Base-by-base conservation (phyloP, 2,329 filamentous ascomycete species). In the Phaeosphaeriaceae sp. region DNA sequence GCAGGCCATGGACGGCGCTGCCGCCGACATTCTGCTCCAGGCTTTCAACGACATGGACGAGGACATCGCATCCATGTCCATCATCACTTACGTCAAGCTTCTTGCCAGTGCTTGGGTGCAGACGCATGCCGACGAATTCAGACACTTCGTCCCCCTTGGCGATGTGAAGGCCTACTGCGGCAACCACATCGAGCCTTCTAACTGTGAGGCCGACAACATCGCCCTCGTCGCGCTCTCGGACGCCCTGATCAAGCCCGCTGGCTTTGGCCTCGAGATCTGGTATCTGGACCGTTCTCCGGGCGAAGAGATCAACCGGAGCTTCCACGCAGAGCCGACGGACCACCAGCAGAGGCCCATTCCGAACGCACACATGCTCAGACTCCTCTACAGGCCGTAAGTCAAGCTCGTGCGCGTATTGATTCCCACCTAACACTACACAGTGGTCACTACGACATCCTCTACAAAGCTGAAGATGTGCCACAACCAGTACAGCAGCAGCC, bases 381-480 rank as follows among this genome's bases (percentile, higher is more conserved):
- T 90, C n/a, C 81, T 90, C 22, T 90, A 90, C 70, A 81, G 88
- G 70, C 88, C 88, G 86, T 89, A 74, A 80, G 86, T 66, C 22
- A 24, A 33, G 15, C 36, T 44, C 13, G 9, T 17, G 15, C 19
- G 17, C 15, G 33, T n/a, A 13, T 6, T 45, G 1, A 48, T n/a
- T 15, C 19, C 21, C 19, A 61, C 3, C 33, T 46, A 54, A 57
- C 64, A 22, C 60, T 54, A 73, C 59, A 22, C 63, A 89, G 86
- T 44, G 92, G 92, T 59, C 95, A 98, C 78, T 99, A 98, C 77
- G 95, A 98, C 77, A 89, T 99, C 60, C 84, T 98, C 33, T 99
- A 99, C 82, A 89, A 87, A 73, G 81, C 84, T 25, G 84, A 85
- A 63, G 83, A 85, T 66, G 69, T 85, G 17, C 72, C 75, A 49